These are phyloP conservation scores for Exutisphaerella laricina DNA, from an alignment of 2,329 filamentous ascomycete genomes.

Conservation along the genomic window DNA sequence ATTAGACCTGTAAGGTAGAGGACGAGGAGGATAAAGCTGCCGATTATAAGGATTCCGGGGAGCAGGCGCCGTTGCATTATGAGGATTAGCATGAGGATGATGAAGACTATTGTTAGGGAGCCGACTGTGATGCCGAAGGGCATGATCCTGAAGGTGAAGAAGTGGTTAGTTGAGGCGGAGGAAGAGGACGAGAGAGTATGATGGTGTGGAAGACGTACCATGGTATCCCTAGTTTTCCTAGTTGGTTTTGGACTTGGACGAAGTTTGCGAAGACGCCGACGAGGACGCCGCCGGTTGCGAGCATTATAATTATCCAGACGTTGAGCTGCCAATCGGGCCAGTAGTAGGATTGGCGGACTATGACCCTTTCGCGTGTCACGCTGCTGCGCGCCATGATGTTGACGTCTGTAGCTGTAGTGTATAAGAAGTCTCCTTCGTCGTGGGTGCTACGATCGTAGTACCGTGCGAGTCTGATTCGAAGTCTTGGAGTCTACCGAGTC, in stretches of 20 bases:
- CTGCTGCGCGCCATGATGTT: slow-evolving; percentile 30
- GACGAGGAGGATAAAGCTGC: slow-evolving; percentile 57
- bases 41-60: slow-evolving; percentile 54
- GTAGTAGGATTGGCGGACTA: slow-evolving; percentile 51
- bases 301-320: slow-evolving; percentile 59
- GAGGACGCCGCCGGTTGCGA: slow-evolving; percentile 52
- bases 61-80: slow-evolving; percentile 52
- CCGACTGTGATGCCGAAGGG: slow-evolving; percentile 58
- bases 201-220: slow-evolving; percentile 44
- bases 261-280: slow-evolving; percentile 58
- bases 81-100: slow-evolving; percentile 53
- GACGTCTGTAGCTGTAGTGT: too few species aligned
- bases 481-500: neutral
- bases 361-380: slow-evolving; percentile 31
- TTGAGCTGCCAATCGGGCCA: slow-evolving; percentile 63
- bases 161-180: neutral
- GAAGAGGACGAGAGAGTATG: neutral
- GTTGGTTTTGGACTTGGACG: slow-evolving; percentile 52
- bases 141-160: slow-evolving; percentile 52
- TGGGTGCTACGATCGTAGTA: neutral
- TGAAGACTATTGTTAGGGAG: slow-evolving; percentile 52
- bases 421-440: too few species aligned
- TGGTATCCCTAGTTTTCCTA: slow-evolving; percentile 51
- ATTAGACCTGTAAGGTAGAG: slow-evolving; percentile 58
- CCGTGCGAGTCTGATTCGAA: neutral